Evolutionary conservation across 1,139 yeast species (phyloP).

Genomic region (Neolecta irregularis): DNA sequence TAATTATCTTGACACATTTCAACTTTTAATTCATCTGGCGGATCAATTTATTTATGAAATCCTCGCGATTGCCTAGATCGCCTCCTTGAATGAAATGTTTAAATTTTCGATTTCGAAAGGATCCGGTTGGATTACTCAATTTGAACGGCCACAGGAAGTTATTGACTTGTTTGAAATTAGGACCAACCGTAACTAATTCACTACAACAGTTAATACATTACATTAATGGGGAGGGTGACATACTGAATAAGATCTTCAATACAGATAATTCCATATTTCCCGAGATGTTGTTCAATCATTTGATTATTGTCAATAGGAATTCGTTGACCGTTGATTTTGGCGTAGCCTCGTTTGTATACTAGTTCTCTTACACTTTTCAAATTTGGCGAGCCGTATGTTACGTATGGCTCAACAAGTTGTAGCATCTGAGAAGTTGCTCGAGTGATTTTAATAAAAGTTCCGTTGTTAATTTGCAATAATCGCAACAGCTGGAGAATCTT

Average conservation of each 20-base stretch:
- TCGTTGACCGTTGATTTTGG: conserved; percentile 98
- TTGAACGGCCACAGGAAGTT: conserved; percentile 99
- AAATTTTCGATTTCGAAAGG: conserved; percentile 99
- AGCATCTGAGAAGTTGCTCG: conserved; percentile 96
- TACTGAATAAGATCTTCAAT: conserved; percentile 98
- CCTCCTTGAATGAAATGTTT: conserved; percentile 99
- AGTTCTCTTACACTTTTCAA: conserved; percentile 90
- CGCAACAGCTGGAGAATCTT: conserved; percentile 96
- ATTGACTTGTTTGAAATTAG: conserved; percentile 99
- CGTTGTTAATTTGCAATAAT: conserved; percentile 95
- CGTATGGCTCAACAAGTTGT: conserved; percentile 96
- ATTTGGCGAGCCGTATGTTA: conserved; percentile 99
- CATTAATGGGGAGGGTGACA: too few relatives aligned
- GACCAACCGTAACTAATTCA: conserved; percentile 49
- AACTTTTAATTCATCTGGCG: conserved; percentile 95
- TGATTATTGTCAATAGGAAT: conserved; percentile 86
- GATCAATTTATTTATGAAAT: conserved; percentile 92
- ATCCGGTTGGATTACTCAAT: conserved; percentile 98
- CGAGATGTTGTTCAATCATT: conserved; percentile 83
- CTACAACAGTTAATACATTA: background rate
- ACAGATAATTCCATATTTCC: conserved; percentile 92
- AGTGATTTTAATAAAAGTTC: conserved; percentile 95
- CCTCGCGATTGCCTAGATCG: conserved; percentile 99
- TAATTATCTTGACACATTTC: too few relatives aligned
- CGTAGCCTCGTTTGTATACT: conserved; percentile 99